Conservation (phyloP, 1,139 yeast genomes). For the Pneumocystis murina region DNA sequence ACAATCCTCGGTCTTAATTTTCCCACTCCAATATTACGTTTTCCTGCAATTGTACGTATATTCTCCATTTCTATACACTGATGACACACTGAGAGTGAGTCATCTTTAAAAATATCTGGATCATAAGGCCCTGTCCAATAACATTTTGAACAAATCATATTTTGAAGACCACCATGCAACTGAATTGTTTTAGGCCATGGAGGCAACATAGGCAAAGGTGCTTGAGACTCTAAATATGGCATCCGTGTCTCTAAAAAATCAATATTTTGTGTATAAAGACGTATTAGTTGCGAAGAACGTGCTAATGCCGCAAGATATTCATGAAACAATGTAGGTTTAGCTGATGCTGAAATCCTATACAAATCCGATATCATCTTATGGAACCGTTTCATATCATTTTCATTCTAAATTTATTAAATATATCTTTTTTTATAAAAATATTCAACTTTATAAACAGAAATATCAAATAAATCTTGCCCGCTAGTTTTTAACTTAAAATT, state of each 20-base stretch:
- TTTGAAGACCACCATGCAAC: slow-evolving; percentile 76
- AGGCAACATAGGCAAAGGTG: slow-evolving; percentile 13
- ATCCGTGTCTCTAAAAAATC: slow-evolving; percentile 44
- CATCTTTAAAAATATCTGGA: slow-evolving; percentile 33
- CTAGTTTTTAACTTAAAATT: not conserved
- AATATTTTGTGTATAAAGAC: slow-evolving; percentile 77
- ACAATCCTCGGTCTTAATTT: slow-evolving; percentile 59
- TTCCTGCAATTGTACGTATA: slow-evolving; percentile 44
- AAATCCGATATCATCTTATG: not conserved
- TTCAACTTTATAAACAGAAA: not conserved
- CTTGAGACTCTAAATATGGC: slow-evolving; percentile 17
- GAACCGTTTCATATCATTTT: not conserved
- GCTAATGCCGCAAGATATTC: slow-evolving; percentile 52
- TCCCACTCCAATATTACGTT: slow-evolving; percentile 49
- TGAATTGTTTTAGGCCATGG: slow-evolving; percentile 55
- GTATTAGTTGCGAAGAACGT: slow-evolving; percentile 49
- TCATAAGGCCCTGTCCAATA: slow-evolving; percentile 48
- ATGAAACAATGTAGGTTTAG: slow-evolving; percentile 76
- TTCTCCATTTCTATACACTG: slow-evolving; percentile 31
- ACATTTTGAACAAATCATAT: slow-evolving; percentile 60
- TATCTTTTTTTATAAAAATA: not conserved
- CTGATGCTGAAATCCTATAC: slow-evolving; percentile 21
- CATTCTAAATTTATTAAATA: not conserved
- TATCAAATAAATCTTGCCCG: not conserved
- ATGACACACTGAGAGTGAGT: slow-evolving; percentile 51